Conservation (phyloP, 2,329 filamentous ascomycete species). For the Aureobasidium namibiae region DNA sequence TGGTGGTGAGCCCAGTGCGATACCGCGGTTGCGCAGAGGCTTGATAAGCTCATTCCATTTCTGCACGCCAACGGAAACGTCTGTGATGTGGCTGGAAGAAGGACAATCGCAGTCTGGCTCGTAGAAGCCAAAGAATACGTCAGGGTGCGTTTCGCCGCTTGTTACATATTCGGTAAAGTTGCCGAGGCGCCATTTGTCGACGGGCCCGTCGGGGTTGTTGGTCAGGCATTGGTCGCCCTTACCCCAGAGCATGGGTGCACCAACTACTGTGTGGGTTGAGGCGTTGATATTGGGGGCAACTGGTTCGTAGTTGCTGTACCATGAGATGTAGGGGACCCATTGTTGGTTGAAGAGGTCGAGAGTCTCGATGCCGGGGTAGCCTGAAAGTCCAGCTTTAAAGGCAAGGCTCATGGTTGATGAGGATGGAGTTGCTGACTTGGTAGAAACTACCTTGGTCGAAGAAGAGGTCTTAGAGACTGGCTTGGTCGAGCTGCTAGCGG, state of each 20-base stretch:
- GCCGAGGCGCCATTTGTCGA: constrained; percentile 14
- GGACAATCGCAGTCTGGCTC: constrained; percentile 23
- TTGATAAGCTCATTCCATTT: constrained; percentile 21
- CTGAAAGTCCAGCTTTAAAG: constrained; percentile 23
- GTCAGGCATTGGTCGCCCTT: constrained; percentile 14
- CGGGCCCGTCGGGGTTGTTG: constrained; percentile 16
- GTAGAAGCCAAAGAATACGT: constrained; percentile 26
- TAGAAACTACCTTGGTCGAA: not conserved
- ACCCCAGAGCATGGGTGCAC: constrained; percentile 23
- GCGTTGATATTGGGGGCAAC: constrained; percentile 15
- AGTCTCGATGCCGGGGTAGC: constrained; percentile 19
- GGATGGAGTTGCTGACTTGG: constrained; percentile 10
- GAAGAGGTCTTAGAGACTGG: not conserved
- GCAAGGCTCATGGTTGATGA: constrained; percentile 8
- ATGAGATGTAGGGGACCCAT: constrained; percentile 20
- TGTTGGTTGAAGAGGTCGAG: constrained; percentile 7
- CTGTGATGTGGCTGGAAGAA: constrained; percentile 19
- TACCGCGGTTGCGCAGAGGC: constrained; percentile 20
- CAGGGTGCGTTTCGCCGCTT: constrained; percentile 15
- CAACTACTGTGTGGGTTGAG: constrained; percentile 16
- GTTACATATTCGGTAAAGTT: constrained; percentile 18
- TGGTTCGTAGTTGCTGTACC: constrained; percentile 25
- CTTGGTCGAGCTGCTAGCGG: not conserved
- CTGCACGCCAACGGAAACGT: constrained; percentile 15
- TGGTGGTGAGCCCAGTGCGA: constrained; percentile 21